Conservation (phyloP, 805 yeast genomes). For the Hanseniaspora pseudoguilliermondii region DNA sequence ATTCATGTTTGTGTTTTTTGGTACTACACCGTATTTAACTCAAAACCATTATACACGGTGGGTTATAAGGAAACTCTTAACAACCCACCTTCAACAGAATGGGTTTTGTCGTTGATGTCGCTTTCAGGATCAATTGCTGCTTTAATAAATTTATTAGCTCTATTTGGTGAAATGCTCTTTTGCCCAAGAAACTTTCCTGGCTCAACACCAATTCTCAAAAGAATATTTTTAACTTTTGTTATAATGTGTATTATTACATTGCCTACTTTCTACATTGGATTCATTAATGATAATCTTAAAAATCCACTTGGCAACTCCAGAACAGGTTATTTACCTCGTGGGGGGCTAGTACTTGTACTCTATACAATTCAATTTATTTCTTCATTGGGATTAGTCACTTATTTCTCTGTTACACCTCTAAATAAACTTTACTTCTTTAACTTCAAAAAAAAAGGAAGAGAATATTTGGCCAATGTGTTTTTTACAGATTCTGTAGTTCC, state of each 20-base stretch:
- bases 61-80: constrained; percentile 71
- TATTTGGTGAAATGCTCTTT: constrained; percentile 54
- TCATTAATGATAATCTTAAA: constrained; percentile 21
- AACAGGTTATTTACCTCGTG: constrained; percentile 36
- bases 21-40: constrained; percentile 88
- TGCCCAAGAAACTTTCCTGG: constrained; percentile 68
- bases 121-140: constrained; percentile 84
- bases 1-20: constrained; percentile 81
- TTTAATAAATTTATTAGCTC: constrained; percentile 70
- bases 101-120: constrained; percentile 85
- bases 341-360: constrained; percentile 31
- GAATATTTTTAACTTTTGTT: constrained; percentile 33
- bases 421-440: constrained; percentile 33
- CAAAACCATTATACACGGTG: constrained; percentile 82
- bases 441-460: constrained; percentile 23
- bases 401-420: constrained; percentile 42
- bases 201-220: constrained; percentile 42
- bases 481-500: constrained; percentile 42
- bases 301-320: constrained; percentile 55
- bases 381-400: constrained; percentile 36
- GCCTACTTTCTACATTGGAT: constrained; percentile 40
- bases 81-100: constrained; percentile 75
- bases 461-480: constrained; percentile 32
- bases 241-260: constrained; percentile 34
- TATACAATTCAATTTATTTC: constrained; percentile 38